These are phyloP conservation scores for Venturia pyrina DNA, from an alignment of 2,329 filamentous ascomycete species.

Conservation along the genomic window DNA sequence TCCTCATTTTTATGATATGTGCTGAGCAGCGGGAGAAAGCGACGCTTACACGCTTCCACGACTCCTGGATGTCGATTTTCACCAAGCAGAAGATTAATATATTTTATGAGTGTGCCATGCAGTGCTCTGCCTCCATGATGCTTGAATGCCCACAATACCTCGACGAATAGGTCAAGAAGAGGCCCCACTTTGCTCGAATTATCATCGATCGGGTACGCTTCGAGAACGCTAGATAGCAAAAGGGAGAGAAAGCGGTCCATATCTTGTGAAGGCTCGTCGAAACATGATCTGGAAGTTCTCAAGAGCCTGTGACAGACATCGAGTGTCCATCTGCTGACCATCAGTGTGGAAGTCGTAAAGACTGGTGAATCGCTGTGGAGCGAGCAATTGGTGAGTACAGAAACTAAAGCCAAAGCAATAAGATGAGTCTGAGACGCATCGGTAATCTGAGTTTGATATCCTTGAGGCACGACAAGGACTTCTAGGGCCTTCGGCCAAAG, in stretches of 20 bases:
- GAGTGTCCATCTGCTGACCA: slow-evolving; percentile 2
- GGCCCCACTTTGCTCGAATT: not conserved
- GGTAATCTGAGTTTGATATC: slow-evolving; percentile 4
- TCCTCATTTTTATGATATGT: not conserved
- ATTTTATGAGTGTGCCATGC: not conserved
- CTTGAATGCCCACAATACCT: not conserved
- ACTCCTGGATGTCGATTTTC: not conserved
- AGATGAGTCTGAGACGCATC: not conserved
- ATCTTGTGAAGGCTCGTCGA: not conserved
- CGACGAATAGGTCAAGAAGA: slow-evolving; percentile 1
- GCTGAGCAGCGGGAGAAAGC: not conserved
- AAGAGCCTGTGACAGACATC: slow-evolving; percentile 3
- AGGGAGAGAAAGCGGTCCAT: not conserved
- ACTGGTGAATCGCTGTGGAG: not conserved
- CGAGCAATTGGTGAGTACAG: not conserved
- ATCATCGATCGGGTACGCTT: not conserved
- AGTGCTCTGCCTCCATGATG: not conserved
- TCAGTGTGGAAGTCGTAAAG: not conserved
- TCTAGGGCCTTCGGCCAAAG: slow-evolving; percentile 8
- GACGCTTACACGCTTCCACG: not conserved
- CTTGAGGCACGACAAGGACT: slow-evolving; percentile 10
- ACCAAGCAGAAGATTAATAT: not conserved
- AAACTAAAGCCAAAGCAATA: not conserved
- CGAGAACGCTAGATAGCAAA: not conserved
- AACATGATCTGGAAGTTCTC: not conserved